Percentiles rank a stretch among this genome's conserved stretches.
Conservation (phyloP, 495 filamentous ascomycete species). For the Immersiella caudata region DNA sequence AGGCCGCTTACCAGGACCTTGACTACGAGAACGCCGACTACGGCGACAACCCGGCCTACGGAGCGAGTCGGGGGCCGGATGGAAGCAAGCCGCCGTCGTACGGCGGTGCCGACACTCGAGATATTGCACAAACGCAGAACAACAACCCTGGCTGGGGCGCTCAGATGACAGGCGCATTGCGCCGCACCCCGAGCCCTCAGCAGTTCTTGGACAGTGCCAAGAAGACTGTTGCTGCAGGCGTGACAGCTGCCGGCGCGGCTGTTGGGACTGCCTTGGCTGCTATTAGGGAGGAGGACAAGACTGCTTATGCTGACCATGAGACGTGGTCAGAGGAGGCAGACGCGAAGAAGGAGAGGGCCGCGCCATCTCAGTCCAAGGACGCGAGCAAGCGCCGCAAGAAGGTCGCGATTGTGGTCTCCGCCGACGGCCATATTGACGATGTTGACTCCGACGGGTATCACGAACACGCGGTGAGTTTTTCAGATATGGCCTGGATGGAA, state of each 20-base stretch:
- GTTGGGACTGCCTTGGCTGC: conserved; percentile 78
- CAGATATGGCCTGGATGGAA: conserved; percentile 15
- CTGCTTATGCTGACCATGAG: conserved; percentile 78
- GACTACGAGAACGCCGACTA: conserved; percentile 55
- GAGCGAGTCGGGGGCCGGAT: conserved; percentile 45
- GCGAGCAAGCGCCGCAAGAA: conserved; percentile 63
- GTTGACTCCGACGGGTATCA: conserved; percentile 63
- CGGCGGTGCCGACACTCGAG: conserved; percentile 42
- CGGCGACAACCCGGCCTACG: conserved; percentile 58
- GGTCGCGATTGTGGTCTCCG: conserved; percentile 83
- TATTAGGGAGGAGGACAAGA: conserved; percentile 81
- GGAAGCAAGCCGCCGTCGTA: conserved; percentile 45
- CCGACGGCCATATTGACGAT: conserved; percentile 63
- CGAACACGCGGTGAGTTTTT: conserved; percentile 77
- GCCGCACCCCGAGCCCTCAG: conserved; percentile 86
- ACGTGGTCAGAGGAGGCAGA: conserved; percentile 84
- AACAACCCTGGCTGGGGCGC: conserved; percentile 61
- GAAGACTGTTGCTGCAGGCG: conserved; percentile 72
- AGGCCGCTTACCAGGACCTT: conserved; percentile 43
- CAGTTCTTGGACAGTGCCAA: conserved; percentile 81
- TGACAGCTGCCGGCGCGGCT: conserved; percentile 81
- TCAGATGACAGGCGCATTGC: conserved; percentile 79
- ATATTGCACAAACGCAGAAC: conserved; percentile 38
- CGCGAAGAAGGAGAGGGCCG: conserved; percentile 44
- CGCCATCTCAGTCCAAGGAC: conserved; percentile 34